Evolutionary conservation across 768 basidiomycete genomes (phyloP).

Genomic region (Amanita brunnescens): DNA sequence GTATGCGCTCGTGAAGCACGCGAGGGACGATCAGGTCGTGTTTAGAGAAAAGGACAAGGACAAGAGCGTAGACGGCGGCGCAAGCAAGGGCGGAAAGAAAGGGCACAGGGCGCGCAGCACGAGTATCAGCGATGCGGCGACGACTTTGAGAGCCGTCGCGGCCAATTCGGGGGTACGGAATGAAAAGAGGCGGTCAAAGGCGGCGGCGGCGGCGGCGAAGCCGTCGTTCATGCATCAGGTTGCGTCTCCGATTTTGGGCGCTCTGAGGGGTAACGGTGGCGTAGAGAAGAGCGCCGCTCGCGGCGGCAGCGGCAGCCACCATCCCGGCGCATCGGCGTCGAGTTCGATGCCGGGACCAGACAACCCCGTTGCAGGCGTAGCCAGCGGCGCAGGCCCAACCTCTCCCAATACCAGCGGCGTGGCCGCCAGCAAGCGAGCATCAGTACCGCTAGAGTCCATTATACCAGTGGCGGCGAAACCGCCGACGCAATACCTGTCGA

Average conservation of each 20-base stretch:
- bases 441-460: slow-evolving; percentile 74
- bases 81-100: not conserved
- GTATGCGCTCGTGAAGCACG: slow-evolving; percentile 55
- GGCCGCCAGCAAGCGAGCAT: slow-evolving; percentile 22
- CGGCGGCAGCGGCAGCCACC: not conserved
- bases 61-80: not conserved
- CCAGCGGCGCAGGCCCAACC: not conserved
- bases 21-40: slow-evolving; percentile 53
- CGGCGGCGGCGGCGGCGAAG: not conserved
- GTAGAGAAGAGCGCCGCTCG: not conserved
- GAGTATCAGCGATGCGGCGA: slow-evolving; percentile 2
- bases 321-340: not conserved
- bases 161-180: not conserved
- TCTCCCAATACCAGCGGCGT: not conserved
- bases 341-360: not conserved
- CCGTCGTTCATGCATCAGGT: slow-evolving; percentile 3
- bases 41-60: slow-evolving; percentile 43
- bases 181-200: not conserved
- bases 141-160: not conserved
- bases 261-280: not conserved
- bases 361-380: not conserved
- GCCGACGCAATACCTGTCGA: slow-evolving; percentile 69
- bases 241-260: slow-evolving; percentile 1
- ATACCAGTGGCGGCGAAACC: slow-evolving; percentile 75
- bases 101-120: not conserved